Evolutionary conservation across 768 basidiomycete genomes (phyloP).

Genomic region (Leccinum truebloodii): DNA sequence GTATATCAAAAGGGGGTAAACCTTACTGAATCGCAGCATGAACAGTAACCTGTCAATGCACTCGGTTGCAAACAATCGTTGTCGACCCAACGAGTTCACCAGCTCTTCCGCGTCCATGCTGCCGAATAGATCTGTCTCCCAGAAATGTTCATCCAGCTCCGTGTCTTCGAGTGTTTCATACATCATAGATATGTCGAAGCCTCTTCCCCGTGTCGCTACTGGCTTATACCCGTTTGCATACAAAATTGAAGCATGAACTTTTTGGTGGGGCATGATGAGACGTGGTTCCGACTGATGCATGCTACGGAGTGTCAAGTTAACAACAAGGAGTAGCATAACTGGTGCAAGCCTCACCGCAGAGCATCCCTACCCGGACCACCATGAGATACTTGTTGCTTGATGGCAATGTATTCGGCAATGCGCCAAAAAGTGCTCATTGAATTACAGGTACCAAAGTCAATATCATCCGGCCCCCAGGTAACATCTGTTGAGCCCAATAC

Average conservation of each 20-base stretch:
- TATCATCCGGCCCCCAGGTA: conserved; percentile 17
- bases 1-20: not conserved
- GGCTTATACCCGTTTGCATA: not conserved
- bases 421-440: conserved; percentile 15
- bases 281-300: conserved; percentile 13
- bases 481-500: conserved; percentile 19
- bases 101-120: not conserved
- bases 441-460: conserved; percentile 14
- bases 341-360: conserved; percentile 9
- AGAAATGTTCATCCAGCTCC: not conserved
- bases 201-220: not conserved
- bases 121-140: conserved; percentile 8
- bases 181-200: not conserved
- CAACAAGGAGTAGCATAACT: not conserved
- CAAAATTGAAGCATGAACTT: not conserved
- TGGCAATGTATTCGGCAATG: conserved; percentile 10
- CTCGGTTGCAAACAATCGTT: not conserved
- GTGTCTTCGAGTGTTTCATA: not conserved
- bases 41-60: not conserved
- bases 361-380: not conserved
- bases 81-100: not conserved
- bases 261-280: conserved; percentile 4
- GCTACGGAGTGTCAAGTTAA: not conserved
- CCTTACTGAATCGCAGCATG: not conserved
- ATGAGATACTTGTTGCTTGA: conserved; percentile 12